Conservation (phyloP, 208 protist genomes). For the Herpetomonas samuelpessoai region DNA sequence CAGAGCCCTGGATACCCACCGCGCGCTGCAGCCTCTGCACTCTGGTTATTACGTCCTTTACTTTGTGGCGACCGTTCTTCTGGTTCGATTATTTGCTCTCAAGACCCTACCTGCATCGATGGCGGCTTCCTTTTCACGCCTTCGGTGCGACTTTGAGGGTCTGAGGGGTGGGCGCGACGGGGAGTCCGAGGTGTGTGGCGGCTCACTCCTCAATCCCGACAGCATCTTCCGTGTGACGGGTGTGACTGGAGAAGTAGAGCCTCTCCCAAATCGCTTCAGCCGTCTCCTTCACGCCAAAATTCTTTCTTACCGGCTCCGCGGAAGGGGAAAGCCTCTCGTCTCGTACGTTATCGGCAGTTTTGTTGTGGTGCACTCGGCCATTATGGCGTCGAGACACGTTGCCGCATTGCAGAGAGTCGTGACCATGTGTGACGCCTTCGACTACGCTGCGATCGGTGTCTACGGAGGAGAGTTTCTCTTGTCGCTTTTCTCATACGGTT, state of each 20-base stretch:
- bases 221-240: no score
- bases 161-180: no score
- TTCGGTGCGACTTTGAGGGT: no score
- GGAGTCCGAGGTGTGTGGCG: no score
- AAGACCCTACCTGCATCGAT: constrained; percentile 29
- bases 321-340: constrained; percentile 10
- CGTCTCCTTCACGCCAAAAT: no score
- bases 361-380: constrained; percentile 26
- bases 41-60: constrained; percentile 36
- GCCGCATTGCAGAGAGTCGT: constrained; percentile 15
- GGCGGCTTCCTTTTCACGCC: background rate
- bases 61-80: constrained; percentile 28
- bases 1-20: background rate
- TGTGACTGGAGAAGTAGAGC: no score
- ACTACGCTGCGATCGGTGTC: constrained; percentile 27
- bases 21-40: constrained; percentile 10
- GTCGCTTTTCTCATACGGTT: constrained; percentile 35
- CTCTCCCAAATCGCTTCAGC: no score
- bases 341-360: constrained; percentile 5
- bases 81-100: constrained; percentile 36
- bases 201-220: no score
- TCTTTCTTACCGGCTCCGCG: constrained; percentile 8
- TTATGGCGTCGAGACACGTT: constrained; percentile 24
- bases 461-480: constrained; percentile 33
- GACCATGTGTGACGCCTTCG: constrained; percentile 23